phyloP scores from a whole-genome alignment of 495 filamentous ascomycete species.

The Penicillium atrosanguineum region DNA sequence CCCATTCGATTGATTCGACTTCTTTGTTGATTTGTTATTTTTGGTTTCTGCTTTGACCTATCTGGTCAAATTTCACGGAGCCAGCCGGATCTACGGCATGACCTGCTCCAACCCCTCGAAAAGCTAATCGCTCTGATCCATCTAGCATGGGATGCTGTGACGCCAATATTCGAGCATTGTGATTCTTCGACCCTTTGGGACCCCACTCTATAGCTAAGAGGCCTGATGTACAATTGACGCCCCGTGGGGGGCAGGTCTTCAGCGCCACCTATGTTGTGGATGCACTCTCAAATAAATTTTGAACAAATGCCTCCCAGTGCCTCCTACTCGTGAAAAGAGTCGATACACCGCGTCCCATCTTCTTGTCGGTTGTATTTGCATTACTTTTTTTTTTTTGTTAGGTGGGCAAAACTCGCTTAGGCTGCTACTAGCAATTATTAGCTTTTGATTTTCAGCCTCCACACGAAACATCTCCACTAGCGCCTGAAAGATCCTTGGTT shows the following conservation, averaged over 20 bases:
- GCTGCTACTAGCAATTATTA: too few relatives aligned
- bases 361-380: too few relatives aligned
- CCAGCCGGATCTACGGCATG: background rate
- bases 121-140: background rate
- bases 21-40: background rate
- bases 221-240: too few relatives aligned
- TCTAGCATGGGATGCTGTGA: background rate
- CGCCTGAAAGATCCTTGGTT: too few relatives aligned
- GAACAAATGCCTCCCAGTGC: background rate
- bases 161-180: background rate
- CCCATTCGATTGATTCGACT: background rate
- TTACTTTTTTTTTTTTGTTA: background rate
- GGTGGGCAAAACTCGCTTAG: too few relatives aligned
- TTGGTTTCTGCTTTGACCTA: background rate
- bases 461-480: too few relatives aligned
- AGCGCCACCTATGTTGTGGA: background rate
- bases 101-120: background rate
- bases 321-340: too few relatives aligned
- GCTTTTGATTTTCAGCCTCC: too few relatives aligned
- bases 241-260: background rate
- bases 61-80: background rate
- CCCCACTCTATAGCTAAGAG: background rate
- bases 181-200: background rate
- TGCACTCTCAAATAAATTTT: background rate
- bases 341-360: too few relatives aligned